These are phyloP conservation scores for Cymbopogon citratus DNA, from an alignment of 176 grass and related monocot genomes.

Conservation along the genomic window DNA sequence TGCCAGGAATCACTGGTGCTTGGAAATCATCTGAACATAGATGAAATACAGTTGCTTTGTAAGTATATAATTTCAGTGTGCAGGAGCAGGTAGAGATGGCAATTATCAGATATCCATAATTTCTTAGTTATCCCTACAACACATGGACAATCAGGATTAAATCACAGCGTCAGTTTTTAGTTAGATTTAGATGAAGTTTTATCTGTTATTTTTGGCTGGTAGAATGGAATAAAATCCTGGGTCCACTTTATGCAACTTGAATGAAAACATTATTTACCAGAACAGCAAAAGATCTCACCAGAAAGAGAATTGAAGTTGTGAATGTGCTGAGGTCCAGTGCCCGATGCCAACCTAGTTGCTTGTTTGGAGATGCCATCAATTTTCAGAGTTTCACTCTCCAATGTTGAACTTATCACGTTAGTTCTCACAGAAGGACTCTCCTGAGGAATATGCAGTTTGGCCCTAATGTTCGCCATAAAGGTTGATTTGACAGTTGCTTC, in stretches of 20 bases:
- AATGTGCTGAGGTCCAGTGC: slow-evolving; percentile 41
- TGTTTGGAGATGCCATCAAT: slow-evolving; percentile 60
- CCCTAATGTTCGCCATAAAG: slow-evolving; percentile 16
- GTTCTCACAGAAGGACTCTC: slow-evolving; percentile 1
- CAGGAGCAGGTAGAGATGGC: background rate
- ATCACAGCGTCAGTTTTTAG: background rate
- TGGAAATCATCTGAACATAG: slow-evolving; percentile 42
- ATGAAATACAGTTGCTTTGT: slow-evolving; percentile 2
- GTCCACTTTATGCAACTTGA: background rate
- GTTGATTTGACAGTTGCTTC: slow-evolving; percentile 5
- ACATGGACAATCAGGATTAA: background rate
- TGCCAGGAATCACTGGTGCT: background rate
- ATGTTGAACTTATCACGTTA: slow-evolving; percentile 28
- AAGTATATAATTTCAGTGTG: background rate
- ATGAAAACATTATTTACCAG: background rate
- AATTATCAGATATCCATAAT: background rate
- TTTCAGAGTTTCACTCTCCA: slow-evolving; percentile 53
- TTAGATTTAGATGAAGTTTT: background rate
- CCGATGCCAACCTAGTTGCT: slow-evolving; percentile 28
- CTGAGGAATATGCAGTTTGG: slow-evolving; percentile 17
- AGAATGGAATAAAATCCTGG: background rate
- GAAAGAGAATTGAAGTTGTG: slow-evolving; percentile 40
- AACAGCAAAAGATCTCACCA: slow-evolving; percentile 44
- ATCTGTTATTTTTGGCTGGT: background rate
- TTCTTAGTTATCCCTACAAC: background rate